Evolutionary conservation across 441 rosid genomes (phyloP), one percentile per base, ranked within the genome.

Genomic region (Erodium texanum): DNA sequence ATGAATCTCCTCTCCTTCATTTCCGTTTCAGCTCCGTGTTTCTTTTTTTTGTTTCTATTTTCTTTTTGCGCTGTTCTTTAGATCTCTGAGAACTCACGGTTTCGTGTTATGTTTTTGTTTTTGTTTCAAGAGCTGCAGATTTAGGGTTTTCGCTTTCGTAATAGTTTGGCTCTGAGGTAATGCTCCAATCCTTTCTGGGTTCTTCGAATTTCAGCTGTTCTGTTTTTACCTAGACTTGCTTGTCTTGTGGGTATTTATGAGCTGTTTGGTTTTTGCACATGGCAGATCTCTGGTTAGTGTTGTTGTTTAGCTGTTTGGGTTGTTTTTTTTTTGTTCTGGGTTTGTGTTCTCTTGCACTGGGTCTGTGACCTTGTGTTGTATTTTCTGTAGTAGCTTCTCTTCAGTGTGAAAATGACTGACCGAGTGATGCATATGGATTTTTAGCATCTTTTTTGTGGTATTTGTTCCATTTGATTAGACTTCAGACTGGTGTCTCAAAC

Each of bases 341-440:
- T 22, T 58, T 20, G 27, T 58, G 63, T 58, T 58, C 5, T 58
- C 24, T 58, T 58, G 63, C 63, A 8, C 27, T 22, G 27, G 63
- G 63, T 58, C 63, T 58, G 63, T 58, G 63, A 58, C 63, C 10
- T 22, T 58, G 63, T 58, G 63, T 58, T 58, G 63, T 58, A 22
- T 22, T 22, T 58, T 22, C 24, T 58, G 29, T 22, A 20, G n/a
- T 58, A 58, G 63, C 63, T 58, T 58, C 29, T 58, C 63, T 58
- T 11, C 63, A 20, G 27, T 22, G 63, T 58, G 63, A 58, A 58
- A 58, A 58, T 58, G 63, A 58, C 63, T 22, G 62, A 0, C 12
- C 14, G 24, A 19, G 62, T 20, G 24, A 11, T 58, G 62, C 27
- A 8, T 58, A 20, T 20, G 63, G 63, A 20, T 58, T 58, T 22